phyloP scores from a whole-genome alignment of 352 stramenopile genomes.

The Globisporangium perplexum region DNA sequence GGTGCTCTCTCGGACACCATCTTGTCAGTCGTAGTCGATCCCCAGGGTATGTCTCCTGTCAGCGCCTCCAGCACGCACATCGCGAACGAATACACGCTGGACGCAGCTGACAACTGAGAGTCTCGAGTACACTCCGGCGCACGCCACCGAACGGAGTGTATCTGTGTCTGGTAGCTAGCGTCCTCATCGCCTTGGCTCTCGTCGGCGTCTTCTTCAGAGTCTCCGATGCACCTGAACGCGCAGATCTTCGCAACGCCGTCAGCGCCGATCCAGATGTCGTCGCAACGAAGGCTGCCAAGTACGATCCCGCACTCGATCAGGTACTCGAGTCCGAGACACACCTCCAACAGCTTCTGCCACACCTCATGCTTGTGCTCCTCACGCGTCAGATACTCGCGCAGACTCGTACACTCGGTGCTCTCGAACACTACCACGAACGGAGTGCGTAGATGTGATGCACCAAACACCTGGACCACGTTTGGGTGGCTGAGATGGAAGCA shows the following conservation, averaged over 20 bases:
- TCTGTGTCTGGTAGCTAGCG: neutral
- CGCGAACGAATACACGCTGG: neutral
- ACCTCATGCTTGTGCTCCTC: neutral
- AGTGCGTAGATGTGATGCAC: conserved; percentile 11
- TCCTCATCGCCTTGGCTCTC: neutral
- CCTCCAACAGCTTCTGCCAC: conserved; percentile 7
- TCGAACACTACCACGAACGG: neutral
- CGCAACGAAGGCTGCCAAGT: neutral
- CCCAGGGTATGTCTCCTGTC: conserved; percentile 1
- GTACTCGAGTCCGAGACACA: conserved; percentile 28
- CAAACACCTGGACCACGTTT: conserved; percentile 15
- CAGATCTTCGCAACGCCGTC: conserved; percentile 6
- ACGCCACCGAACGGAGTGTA: neutral
- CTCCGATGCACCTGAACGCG: neutral
- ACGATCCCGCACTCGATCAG: conserved; percentile 1
- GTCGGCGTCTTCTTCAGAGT: neutral
- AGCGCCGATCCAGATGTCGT: conserved; percentile 2
- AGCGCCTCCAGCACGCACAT: conserved; percentile 6
- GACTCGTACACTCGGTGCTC: neutral
- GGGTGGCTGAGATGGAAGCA: conserved; percentile 30
- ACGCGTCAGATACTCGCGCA: conserved; percentile 1
- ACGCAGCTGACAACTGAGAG: neutral
- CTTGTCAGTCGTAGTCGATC: neutral
- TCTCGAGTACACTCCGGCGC: neutral
- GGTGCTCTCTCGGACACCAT: neutral